Evolutionary conservation across 164 flowering plant species (phyloP).

Genomic region (Dillenia turbinata): DNA sequence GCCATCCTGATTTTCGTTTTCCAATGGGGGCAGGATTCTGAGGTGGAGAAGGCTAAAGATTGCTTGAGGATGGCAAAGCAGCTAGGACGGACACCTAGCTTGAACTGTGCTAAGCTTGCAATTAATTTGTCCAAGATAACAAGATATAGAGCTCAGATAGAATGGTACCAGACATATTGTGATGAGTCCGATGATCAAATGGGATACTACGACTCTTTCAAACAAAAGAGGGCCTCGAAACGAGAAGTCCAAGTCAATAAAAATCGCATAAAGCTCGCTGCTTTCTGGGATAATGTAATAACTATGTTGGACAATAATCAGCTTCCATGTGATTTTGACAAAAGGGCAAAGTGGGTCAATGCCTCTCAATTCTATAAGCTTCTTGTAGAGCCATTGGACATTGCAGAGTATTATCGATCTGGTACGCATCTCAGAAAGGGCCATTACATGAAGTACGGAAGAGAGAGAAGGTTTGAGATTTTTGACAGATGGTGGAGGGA

Average conservation of each 20-base stretch:
- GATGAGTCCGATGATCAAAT: conserved; percentile 48
- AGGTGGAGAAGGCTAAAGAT: conserved; percentile 22
- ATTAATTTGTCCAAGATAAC: conserved; percentile 35
- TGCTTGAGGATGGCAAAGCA: conserved; percentile 48
- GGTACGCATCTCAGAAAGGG: conserved; percentile 40
- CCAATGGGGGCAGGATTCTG: conserved; percentile 23
- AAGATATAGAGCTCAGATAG: conserved; percentile 63
- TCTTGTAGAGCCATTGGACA: conserved; percentile 79
- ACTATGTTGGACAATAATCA: conserved; percentile 48
- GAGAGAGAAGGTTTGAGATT: conserved; percentile 55
- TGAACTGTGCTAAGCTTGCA: conserved; percentile 50
- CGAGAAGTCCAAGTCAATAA: conserved; percentile 39
- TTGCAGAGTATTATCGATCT: conserved; percentile 61
- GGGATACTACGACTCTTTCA: conserved; percentile 83
- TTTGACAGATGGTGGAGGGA: conserved; percentile 71
- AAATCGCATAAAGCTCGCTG: conserved; percentile 52
- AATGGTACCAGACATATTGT: conserved; percentile 72
- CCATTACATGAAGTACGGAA: conserved; percentile 53
- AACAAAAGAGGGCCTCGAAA: conserved; percentile 37
- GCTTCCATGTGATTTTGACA: conserved; percentile 63
- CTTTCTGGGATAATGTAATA: conserved; percentile 59
- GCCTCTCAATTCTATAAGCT: conserved; percentile 65
- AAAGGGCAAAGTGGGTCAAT: conserved; percentile 55
- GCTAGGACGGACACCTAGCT: conserved; percentile 42
- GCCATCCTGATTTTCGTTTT: neutral